Evolutionary conservation across 177 flowering plant genomes (phyloP), one percentile per base, ranked within the genome.

Genomic region (Vitis hybrid): DNA sequence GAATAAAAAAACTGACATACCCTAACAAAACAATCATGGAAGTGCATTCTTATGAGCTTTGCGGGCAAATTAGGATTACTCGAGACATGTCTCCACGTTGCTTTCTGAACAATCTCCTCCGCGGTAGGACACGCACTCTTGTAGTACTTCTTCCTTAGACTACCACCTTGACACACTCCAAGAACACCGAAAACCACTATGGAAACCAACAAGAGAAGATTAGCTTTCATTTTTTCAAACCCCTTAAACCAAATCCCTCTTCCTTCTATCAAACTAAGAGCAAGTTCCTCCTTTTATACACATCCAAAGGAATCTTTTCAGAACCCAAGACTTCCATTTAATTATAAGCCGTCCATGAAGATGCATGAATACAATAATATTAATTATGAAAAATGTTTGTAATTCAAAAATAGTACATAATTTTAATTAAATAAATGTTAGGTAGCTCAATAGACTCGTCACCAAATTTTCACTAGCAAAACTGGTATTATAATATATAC

Each of bases 11-110:
- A 53, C 22, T 50, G 10, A 10, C 31, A 39, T 63, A 67, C 78
- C 68, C 79, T 72, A 55, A 80, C 81, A 39, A 76, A 79, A 68
- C 77, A 80, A 57, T 79, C 80, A 54, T 79, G 83, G 74, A 70
- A 82, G 58, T 82, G 85, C 78, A 77, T 54, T 70, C 83, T 65
- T 2, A 80, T 61, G 6, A 82, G 19, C 13, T 66, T 67, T 1
- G 83, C 83, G 6, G 79, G 76, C 71, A 83, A 56, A 1, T 64
- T 18, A 0, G 79, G 34, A 71, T 76, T 69, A 18, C 19, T 63
- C 1, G 72, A 62, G 9, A 79, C 76, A 48, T 68, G 73, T 2
- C 20, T 45, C 77, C 59, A 56, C 1, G 59, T 75, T 50, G 76
- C 63, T 12, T 65, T 54, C 65, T 29, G 73, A 10, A 81, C 73